phyloP scores from a whole-genome alignment of 2,329 filamentous ascomycete genomes.

The Aspergillus pseudotamarii region DNA sequence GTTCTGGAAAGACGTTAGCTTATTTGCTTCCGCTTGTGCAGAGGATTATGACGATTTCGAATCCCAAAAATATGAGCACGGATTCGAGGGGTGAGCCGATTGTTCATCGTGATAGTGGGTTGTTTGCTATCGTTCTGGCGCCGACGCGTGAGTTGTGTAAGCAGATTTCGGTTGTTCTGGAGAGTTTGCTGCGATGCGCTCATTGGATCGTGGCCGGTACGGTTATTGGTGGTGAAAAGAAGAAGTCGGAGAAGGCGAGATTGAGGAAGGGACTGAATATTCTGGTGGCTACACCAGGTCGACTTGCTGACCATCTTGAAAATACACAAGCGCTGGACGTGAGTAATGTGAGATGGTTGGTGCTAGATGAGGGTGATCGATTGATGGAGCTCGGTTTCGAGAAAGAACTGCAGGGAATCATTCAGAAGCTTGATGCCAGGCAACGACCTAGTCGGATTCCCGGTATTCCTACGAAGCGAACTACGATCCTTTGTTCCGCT shows the following conservation, averaged over 20 bases:
- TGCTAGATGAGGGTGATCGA: constrained; percentile 95
- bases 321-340: constrained; percentile 89
- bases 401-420: constrained; percentile 85
- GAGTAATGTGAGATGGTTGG: constrained; percentile 86
- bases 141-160: constrained; percentile 93
- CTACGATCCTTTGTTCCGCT: constrained; percentile 91
- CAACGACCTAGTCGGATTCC: constrained; percentile 65
- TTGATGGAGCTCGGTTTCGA: constrained; percentile 98
- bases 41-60: constrained; percentile 75
- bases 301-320: constrained; percentile 86
- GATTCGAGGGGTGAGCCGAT: constrained; percentile 48
- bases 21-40: constrained; percentile 93
- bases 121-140: constrained; percentile 92
- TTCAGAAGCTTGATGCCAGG: constrained; percentile 73
- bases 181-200: constrained; percentile 81
- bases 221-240: constrained; percentile 72
- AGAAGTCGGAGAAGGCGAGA: constrained; percentile 86
- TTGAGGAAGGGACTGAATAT: constrained; percentile 95
- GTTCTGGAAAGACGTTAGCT: constrained; percentile 96
- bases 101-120: constrained; percentile 80
- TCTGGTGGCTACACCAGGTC: constrained; percentile 88
- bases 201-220: constrained; percentile 94
- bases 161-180: constrained; percentile 86
- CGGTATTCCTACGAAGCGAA: constrained; percentile 69
- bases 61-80: constrained; percentile 29